Evolutionary conservation across 1,139 yeast species (phyloP), one percentile per base, ranked within the genome.

Genomic region (Kluyveromyces sp.): DNA sequence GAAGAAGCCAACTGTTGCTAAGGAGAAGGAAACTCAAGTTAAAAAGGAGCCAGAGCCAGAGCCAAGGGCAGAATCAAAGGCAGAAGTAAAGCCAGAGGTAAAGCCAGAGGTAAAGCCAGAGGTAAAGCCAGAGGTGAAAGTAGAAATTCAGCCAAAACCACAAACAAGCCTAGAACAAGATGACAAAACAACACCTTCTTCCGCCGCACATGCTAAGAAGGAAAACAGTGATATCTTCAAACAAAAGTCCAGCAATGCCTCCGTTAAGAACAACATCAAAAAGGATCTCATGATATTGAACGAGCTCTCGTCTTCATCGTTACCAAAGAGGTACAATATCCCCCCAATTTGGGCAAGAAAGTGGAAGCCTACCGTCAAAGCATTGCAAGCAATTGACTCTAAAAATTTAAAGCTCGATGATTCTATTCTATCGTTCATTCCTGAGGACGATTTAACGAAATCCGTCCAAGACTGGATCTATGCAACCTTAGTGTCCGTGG

Each of bases 401-500:
- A 58, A 57, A 25, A 61, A 61, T 46, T 28, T 41, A 8, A 59
- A 61, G 42, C 53, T 66, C 10, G 69, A 66, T 46, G 56, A 61
- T 48, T 79, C 85, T 30, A 74, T 87, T 26, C 77, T 88, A 1
- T 88, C 88, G 7, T 71, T 81, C 2, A 77, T 83, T 29, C 97
- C 97, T 1, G 83, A 86, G 43, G 88, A 87, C 55, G 92, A 88
- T 55, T 71, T 87, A 45, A 84, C 92, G 3, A 76, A 92, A 57
- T 79, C 87, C 37, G 79, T 89, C 4, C 86, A 95, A 15, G 88
- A 84, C 56, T 89, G 97, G 97, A 74, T 89, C 4, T 89, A 83
- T 70, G 90, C 95, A 30, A 83, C 85, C 53, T 73, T 88, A 47
- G 73, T 74, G 39, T 81, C 83, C 35, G 72, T 87, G 41, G 77